Evolutionary conservation across 2,329 filamentous ascomycete genomes (phyloP).

Genomic region (Epicoccum sorghinum): DNA sequence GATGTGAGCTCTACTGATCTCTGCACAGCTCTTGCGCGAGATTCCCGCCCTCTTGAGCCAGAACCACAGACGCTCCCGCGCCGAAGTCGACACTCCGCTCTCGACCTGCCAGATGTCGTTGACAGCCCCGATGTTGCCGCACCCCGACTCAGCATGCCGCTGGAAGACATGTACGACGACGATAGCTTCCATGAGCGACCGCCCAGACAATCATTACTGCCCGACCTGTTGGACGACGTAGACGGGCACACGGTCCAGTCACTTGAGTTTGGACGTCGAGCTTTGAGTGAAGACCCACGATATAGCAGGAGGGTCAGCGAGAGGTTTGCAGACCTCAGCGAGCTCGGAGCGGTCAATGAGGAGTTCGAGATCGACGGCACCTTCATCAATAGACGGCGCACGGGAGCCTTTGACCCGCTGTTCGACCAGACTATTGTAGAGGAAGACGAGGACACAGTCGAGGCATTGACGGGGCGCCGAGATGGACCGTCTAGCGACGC

Average conservation of each 20-base stretch:
- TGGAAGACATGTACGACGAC: constrained; percentile 52
- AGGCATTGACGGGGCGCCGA: constrained; percentile 39
- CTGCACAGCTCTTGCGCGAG: constrained; percentile 55
- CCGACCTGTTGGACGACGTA: constrained; percentile 44
- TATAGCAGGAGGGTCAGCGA: constrained; percentile 58
- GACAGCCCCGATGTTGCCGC: constrained; percentile 52
- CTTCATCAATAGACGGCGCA: constrained; percentile 40
- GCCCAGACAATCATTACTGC: constrained; percentile 46
- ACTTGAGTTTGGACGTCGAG: constrained; percentile 53
- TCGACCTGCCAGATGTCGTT: constrained; percentile 54
- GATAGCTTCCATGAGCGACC: constrained; percentile 49
- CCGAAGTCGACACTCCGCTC: constrained; percentile 39
- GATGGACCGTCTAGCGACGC: constrained; percentile 40
- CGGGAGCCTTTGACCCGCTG: constrained; percentile 43
- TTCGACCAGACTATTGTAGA: constrained; percentile 44
- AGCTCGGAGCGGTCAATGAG: constrained; percentile 42
- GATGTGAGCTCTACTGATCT: constrained; percentile 7
- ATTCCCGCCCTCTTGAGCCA: constrained; percentile 54
- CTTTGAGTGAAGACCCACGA: constrained; percentile 47
- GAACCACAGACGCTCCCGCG: constrained; percentile 51
- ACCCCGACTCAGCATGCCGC: constrained; percentile 50
- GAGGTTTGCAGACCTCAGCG: constrained; percentile 56
- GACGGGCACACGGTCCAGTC: constrained; percentile 56
- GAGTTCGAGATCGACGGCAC: constrained; percentile 52
- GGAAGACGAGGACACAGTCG: constrained; percentile 38